phyloP scores from a whole-genome alignment of 2,329 filamentous ascomycete genomes.

The Westerdykella sp. region DNA sequence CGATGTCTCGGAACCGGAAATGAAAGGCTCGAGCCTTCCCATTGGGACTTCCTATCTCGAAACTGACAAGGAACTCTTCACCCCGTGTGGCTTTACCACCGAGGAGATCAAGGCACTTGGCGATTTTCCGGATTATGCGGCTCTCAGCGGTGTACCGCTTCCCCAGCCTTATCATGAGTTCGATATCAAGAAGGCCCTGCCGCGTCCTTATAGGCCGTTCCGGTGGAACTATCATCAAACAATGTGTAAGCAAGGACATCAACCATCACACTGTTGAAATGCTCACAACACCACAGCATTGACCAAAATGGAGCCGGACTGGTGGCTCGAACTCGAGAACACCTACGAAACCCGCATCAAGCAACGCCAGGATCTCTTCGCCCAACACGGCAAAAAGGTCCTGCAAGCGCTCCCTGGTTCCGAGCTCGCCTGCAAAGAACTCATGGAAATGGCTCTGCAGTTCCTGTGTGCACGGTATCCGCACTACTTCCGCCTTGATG shows the following conservation, averaged over 20 bases:
- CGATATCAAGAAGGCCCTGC: slow-evolving; percentile 59
- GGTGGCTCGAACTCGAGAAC: slow-evolving; percentile 82
- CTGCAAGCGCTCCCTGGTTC: slow-evolving; percentile 66
- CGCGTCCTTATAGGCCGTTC: slow-evolving; percentile 74
- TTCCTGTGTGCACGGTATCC: slow-evolving; percentile 76
- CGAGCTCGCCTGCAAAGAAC: slow-evolving; percentile 73
- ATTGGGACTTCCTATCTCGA: slow-evolving; percentile 22
- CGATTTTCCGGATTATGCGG: slow-evolving; percentile 72
- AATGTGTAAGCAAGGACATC: slow-evolving; percentile 61
- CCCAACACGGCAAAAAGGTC: slow-evolving; percentile 56
- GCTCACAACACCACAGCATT: slow-evolving; percentile 50
- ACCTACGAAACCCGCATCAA: slow-evolving; percentile 63
- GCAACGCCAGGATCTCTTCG: slow-evolving; percentile 61
- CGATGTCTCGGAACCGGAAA: slow-evolving; percentile 15
- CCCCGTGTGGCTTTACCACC: slow-evolving; percentile 63
- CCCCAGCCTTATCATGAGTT: slow-evolving; percentile 61
- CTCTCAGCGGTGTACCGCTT: slow-evolving; percentile 66
- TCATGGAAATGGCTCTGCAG: slow-evolving; percentile 81
- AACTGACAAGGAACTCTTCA: slow-evolving; percentile 40
- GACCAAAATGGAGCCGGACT: slow-evolving; percentile 71
- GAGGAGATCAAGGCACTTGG: slow-evolving; percentile 65
- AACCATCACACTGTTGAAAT: not conserved
- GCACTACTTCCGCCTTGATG: slow-evolving; percentile 59
- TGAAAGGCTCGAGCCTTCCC: slow-evolving; percentile 21
- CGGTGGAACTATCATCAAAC: slow-evolving; percentile 84